Conservation (phyloP, 2,329 filamentous ascomycete species). For the Diaporthe capsici region DNA sequence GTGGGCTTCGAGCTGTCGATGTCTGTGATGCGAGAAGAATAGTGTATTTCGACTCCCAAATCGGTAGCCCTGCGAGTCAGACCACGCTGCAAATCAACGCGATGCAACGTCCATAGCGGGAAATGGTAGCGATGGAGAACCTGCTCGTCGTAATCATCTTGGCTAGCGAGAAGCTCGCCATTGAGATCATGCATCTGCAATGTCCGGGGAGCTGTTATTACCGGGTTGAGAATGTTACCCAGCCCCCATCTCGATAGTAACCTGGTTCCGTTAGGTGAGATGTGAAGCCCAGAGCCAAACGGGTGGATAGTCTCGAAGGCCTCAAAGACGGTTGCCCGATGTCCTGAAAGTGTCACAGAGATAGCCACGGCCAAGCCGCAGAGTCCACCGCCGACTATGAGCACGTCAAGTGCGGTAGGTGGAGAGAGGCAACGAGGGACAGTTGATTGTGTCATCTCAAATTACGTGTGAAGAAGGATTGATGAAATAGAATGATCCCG, state of each 20-base stretch:
- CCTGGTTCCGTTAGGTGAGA: conserved; percentile 8
- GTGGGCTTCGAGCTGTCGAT: neutral
- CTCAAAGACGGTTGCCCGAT: conserved; percentile 15
- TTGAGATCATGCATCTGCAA: neutral
- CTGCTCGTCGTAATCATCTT: neutral
- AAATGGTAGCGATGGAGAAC: neutral
- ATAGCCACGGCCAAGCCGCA: conserved; percentile 15
- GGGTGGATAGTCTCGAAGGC: conserved; percentile 17
- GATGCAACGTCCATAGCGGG: conserved; percentile 21
- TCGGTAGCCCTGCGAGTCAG: neutral
- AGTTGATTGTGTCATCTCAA: neutral
- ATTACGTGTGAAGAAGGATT: neutral
- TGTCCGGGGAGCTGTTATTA: neutral
- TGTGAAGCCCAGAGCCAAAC: conserved; percentile 1
- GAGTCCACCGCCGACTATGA: conserved; percentile 16
- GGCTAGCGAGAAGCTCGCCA: neutral
- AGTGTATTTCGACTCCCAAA: neutral
- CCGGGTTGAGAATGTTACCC: neutral
- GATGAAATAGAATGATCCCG: neutral
- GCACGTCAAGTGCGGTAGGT: neutral
- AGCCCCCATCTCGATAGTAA: conserved; percentile 2
- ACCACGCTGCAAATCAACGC: conserved; percentile 7
- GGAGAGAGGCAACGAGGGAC: neutral
- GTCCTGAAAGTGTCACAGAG: neutral
- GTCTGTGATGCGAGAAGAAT: neutral